Base-by-base conservation (phyloP, 2,329 filamentous ascomycete species). In the Colletotrichum lupini region DNA sequence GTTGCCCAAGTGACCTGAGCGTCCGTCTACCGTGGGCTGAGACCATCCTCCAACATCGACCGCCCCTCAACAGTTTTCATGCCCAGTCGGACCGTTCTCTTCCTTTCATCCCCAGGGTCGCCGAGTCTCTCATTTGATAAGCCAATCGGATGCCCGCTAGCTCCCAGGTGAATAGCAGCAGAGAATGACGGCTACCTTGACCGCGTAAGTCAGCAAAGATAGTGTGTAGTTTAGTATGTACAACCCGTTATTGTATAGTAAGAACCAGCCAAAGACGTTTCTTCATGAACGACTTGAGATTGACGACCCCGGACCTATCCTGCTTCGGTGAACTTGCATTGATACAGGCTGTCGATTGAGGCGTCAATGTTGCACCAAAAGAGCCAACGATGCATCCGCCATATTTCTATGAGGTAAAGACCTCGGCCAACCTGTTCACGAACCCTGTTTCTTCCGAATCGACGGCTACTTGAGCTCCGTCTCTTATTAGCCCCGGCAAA, bases 41-140 rank as follows among this genome's bases (percentile, higher is more conserved):
- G 70, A 70, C 67, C n/a, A 26, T 73, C 67, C 28, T 70, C 71
- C 71, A 73, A 73, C 71, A 73, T 66, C 60, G 42, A 63, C 19
- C 26, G 24, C 71, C 67, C 46, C 71, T 73, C 71, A 73, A 73
- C 71, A 73, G 22, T 71, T 73, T 70, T 66, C 56, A 19, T 66
- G 67, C 37, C 67, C 22, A 65, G 70, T 55, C 60, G 46, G 66
- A 22, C 55, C 46, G 46, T 66, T 52, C 52, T 7, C 63, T 61
- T 66, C 67, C 56, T 37, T 70, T 57, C 32, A 30, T 61, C 35
- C 35, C n/a, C 62, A 37, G 42, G 37, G 16, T 32, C 28, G 67
- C 56, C 71, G 61, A 66, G 55, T 24, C 59, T 52, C 55, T 67
- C 19, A 6, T 60, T 52, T 32, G 37, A 35, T 55, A 32, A 35